These are phyloP conservation scores for Skeletonema grethae DNA, from an alignment of 108 stramenopile species.

Conservation along the genomic window DNA sequence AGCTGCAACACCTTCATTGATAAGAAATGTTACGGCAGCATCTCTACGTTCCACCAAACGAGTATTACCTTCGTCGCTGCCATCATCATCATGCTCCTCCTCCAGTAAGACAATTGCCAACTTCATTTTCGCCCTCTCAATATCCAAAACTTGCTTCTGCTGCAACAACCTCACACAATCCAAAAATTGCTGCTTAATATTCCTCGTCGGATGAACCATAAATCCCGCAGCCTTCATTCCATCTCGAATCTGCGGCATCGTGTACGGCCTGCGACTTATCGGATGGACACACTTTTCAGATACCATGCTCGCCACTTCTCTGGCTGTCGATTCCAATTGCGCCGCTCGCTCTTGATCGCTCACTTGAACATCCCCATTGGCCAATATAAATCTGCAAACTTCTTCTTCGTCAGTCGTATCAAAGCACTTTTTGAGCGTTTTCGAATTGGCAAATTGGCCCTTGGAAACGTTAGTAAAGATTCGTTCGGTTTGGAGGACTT, in stretches of 20 bases:
- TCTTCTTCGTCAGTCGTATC: slow-evolving; percentile 81
- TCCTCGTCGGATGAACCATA: slow-evolving; percentile 85
- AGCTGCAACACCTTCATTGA: slow-evolving; percentile 22
- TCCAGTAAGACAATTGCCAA: slow-evolving; percentile 58
- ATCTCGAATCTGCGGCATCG: slow-evolving; percentile 84
- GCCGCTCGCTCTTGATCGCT: slow-evolving; percentile 90
- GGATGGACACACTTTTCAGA: slow-evolving; percentile 94
- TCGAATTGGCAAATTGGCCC: slow-evolving; percentile 91
- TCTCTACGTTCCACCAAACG: slow-evolving; percentile 23
- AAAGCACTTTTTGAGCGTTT: slow-evolving; percentile 87
- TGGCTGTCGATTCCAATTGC: slow-evolving; percentile 69
- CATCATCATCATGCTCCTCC: slow-evolving; percentile 10
- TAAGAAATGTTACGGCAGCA: slow-evolving; percentile 9
- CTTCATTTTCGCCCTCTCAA: slow-evolving; percentile 96
- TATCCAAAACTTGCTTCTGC: slow-evolving; percentile 78
- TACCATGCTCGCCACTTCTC: slow-evolving; percentile 94
- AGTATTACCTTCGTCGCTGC: neutral
- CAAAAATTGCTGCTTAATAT: slow-evolving; percentile 93
- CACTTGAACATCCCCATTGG: slow-evolving; percentile 90
- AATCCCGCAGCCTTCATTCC: slow-evolving; percentile 87
- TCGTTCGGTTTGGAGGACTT: slow-evolving; percentile 96
- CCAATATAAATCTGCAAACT: slow-evolving; percentile 82
- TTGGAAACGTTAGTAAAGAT: slow-evolving; percentile 97
- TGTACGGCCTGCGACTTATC: slow-evolving; percentile 83
- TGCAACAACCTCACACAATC: slow-evolving; percentile 91